phyloP scores from a whole-genome alignment of 1,139 yeast species.

The Taphrina populina region DNA sequence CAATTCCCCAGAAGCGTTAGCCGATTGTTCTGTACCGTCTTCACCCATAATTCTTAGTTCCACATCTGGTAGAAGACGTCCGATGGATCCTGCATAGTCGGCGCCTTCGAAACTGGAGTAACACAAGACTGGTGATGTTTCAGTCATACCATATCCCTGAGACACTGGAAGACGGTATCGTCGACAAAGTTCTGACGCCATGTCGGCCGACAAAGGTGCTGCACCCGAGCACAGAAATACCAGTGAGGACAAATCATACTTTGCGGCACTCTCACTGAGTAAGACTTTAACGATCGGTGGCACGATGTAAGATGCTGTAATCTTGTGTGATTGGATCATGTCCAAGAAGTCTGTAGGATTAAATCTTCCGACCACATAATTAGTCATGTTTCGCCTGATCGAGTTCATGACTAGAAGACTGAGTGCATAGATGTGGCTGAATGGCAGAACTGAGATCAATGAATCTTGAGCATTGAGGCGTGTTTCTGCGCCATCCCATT shows the following conservation, averaged over 20 bases:
- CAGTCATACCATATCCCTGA: slow-evolving; percentile 35
- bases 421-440: slow-evolving; percentile 48
- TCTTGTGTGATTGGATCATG: slow-evolving; percentile 41
- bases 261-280: slow-evolving; percentile 46
- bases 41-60: slow-evolving; percentile 51
- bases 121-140: slow-evolving; percentile 30
- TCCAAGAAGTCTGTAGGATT: slow-evolving; percentile 44
- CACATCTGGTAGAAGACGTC: slow-evolving; percentile 50
- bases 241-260: slow-evolving; percentile 40
- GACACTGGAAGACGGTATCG: slow-evolving; percentile 10
- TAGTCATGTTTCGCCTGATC: slow-evolving; percentile 40
- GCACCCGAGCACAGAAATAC: slow-evolving; percentile 45
- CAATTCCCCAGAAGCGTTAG: slow-evolving; percentile 56
- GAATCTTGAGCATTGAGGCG: background rate
- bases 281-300: slow-evolving; percentile 48
- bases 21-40: slow-evolving; percentile 55
- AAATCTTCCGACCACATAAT: slow-evolving; percentile 44
- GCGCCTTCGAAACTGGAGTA: slow-evolving; percentile 40
- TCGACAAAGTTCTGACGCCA: slow-evolving; percentile 40
- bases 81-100: slow-evolving; percentile 53
- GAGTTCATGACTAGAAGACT: slow-evolving; percentile 41
- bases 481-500: slow-evolving; percentile 33
- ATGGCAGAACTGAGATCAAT: slow-evolving; percentile 42
- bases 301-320: slow-evolving; percentile 43
- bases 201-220: slow-evolving; percentile 45